Evolutionary conservation across 2,329 filamentous ascomycete genomes (phyloP).

Genomic region (Colletotrichum salicis): DNA sequence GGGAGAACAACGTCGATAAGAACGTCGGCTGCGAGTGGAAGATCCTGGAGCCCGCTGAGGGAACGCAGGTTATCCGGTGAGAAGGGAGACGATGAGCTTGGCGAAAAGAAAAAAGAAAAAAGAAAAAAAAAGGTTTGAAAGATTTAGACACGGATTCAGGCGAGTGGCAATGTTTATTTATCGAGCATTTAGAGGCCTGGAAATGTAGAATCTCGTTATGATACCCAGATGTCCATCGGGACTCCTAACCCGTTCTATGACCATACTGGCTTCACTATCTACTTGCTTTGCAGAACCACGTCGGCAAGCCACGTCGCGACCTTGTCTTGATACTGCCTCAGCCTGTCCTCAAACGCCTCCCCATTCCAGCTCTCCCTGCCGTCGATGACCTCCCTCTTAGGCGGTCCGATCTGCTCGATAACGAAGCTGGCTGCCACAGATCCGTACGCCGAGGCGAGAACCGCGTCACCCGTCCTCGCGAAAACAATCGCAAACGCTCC

Average conservation of each 20-base stretch:
- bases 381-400: background rate
- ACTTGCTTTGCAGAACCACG: background rate
- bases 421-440: slow-evolving; percentile 30
- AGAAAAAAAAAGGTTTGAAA: no score
- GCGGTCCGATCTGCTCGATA: slow-evolving; percentile 24
- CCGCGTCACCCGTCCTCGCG: background rate
- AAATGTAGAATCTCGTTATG: slow-evolving; percentile 1
- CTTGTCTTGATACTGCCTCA: slow-evolving; percentile 9
- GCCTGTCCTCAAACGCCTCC: slow-evolving; percentile 11
- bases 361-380: slow-evolving; percentile 23
- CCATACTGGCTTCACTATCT: background rate
- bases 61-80: slow-evolving; percentile 58
- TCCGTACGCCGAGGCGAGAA: slow-evolving; percentile 18
- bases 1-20: slow-evolving; percentile 64
- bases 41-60: slow-evolving; percentile 87
- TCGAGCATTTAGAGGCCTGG: background rate
- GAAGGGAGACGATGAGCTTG: no score
- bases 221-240: background rate
- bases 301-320: background rate
- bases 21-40: slow-evolving; percentile 86
- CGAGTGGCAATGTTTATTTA: background rate
- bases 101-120: no score
- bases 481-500: slow-evolving; percentile 6
- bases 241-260: background rate
- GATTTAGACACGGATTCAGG: background rate